phyloP scores from a whole-genome alignment of 768 basidiomycete species.

The Lactarius psammicola region DNA sequence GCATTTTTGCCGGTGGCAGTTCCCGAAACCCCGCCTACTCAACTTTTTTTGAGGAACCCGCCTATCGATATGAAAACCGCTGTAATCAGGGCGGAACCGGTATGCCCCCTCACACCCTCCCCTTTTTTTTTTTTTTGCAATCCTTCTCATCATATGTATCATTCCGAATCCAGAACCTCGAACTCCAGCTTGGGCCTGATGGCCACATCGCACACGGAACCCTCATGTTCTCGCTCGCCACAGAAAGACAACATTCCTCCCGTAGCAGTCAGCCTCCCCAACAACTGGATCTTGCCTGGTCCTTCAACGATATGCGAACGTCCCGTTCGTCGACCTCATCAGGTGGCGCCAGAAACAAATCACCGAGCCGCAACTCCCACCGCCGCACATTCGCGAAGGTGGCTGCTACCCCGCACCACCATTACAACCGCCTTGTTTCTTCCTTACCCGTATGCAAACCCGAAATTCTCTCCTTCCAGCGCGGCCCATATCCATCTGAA shows the following conservation, averaged over 20 bases:
- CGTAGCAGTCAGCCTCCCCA: slow-evolving; percentile 23
- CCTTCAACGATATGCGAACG: slow-evolving; percentile 20
- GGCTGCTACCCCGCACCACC: not conserved
- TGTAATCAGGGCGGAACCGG: slow-evolving; percentile 35
- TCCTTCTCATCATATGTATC: not conserved
- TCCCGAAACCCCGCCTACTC: too few relatives aligned
- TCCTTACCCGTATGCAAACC: slow-evolving; percentile 16
- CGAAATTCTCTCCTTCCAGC: slow-evolving; percentile 33
- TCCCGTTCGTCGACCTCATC: not conserved
- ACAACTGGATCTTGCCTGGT: slow-evolving; percentile 26
- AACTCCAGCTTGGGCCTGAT: slow-evolving; percentile 71
- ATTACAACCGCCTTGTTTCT: slow-evolving; percentile 22
- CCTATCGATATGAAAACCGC: too few relatives aligned
- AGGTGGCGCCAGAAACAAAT: not conserved
- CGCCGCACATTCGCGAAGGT: slow-evolving; percentile 1
- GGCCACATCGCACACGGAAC: slow-evolving; percentile 80
- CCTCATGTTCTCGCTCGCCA: slow-evolving; percentile 60
- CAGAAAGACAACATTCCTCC: slow-evolving; percentile 29
- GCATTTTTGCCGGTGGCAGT: too few relatives aligned
- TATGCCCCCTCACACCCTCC: slow-evolving; percentile 6
- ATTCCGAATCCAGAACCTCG: slow-evolving; percentile 56
- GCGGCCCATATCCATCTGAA: slow-evolving; percentile 10
- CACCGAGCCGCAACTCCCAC: slow-evolving; percentile 8
- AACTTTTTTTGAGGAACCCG: too few relatives aligned
- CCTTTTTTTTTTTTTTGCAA: too few relatives aligned